Evolutionary conservation across 768 basidiomycete genomes (phyloP).

Genomic region (Naganishia vaughanmartiniae): DNA sequence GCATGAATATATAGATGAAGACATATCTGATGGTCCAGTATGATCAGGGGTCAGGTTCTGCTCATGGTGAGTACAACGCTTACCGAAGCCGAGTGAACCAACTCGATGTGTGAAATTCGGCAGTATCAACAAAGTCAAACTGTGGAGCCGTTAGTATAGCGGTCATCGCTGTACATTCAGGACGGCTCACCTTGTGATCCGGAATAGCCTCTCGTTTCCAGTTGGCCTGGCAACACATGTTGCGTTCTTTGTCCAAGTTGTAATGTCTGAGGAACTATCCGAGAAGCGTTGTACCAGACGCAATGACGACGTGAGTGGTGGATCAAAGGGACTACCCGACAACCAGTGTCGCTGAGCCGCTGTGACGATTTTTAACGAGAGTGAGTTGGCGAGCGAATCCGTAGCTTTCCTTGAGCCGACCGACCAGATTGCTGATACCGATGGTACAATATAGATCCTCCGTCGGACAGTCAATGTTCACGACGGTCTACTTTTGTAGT

Average conservation of each 20-base stretch:
- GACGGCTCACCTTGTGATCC: constrained; percentile 82
- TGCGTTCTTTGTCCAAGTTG: neutral
- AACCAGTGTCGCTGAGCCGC: neutral
- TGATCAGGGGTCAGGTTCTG: neutral
- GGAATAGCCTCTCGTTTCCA: constrained; percentile 98
- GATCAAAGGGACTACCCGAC: neutral
- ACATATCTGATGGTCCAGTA: constrained; percentile 64
- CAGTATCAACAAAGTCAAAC: constrained; percentile 96
- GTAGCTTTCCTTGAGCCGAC: neutral
- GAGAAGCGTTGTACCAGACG: neutral
- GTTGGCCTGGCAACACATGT: constrained; percentile 64
- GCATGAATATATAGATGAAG: constrained; percentile 85
- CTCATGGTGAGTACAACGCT: constrained; percentile 37
- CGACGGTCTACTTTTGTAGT: neutral
- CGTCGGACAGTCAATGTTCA: neutral
- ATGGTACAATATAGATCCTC: neutral
- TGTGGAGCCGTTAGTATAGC: constrained; percentile 47
- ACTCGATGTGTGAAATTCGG: constrained; percentile 85
- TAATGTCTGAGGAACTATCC: neutral
- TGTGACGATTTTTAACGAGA: neutral
- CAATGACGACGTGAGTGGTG: neutral
- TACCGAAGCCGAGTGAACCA: constrained; percentile 84
- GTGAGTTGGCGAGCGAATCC: neutral
- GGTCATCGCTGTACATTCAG: neutral
- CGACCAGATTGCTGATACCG: neutral